These are phyloP conservation scores for Eremothecium cymbalariae DNA, from an alignment of 1,139 yeast species.

Conservation along the genomic window DNA sequence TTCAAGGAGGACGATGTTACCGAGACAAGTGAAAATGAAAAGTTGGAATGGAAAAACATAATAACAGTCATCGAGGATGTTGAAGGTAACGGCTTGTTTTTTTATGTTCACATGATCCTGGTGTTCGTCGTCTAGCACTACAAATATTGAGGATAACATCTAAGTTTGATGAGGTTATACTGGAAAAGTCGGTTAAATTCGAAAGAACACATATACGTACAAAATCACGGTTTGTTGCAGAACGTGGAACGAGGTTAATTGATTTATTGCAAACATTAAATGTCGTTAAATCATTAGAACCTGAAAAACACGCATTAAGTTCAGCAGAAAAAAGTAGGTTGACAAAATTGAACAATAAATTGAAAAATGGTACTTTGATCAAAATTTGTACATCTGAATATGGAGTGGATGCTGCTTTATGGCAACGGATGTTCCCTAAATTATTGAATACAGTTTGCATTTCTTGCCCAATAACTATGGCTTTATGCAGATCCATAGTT, in stretches of 20 bases:
- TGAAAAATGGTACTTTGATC: slow-evolving; percentile 53
- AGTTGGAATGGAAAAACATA: slow-evolving; percentile 67
- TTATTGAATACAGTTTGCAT: slow-evolving; percentile 66
- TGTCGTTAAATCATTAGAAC: slow-evolving; percentile 53
- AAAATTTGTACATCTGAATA: slow-evolving; percentile 82
- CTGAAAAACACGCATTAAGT: slow-evolving; percentile 52
- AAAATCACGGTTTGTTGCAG: slow-evolving; percentile 70
- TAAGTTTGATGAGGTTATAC: slow-evolving; percentile 75
- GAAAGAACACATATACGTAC: slow-evolving; percentile 42
- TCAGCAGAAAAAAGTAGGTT: slow-evolving; percentile 74
- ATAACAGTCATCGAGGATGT: slow-evolving; percentile 85
- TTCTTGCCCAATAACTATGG: slow-evolving; percentile 87
- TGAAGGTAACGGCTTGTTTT: slow-evolving; percentile 91
- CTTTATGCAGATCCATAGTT: slow-evolving; percentile 85
- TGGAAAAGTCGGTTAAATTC: slow-evolving; percentile 38
- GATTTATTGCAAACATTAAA: slow-evolving; percentile 68
- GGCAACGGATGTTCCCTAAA: slow-evolving; percentile 84
- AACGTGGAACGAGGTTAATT: slow-evolving; percentile 67
- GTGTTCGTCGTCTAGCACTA: slow-evolving; percentile 65
- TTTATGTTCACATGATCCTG: slow-evolving; percentile 83
- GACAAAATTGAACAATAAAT: slow-evolving; percentile 50
- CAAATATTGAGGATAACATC: slow-evolving; percentile 68
- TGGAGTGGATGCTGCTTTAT: slow-evolving; percentile 90
- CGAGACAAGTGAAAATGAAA: slow-evolving; percentile 46
- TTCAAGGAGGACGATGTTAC: slow-evolving; percentile 30